phyloP scores from a whole-genome alignment of 1,284 basidiomycete species.

The Melampsora abietis-canadensis region DNA sequence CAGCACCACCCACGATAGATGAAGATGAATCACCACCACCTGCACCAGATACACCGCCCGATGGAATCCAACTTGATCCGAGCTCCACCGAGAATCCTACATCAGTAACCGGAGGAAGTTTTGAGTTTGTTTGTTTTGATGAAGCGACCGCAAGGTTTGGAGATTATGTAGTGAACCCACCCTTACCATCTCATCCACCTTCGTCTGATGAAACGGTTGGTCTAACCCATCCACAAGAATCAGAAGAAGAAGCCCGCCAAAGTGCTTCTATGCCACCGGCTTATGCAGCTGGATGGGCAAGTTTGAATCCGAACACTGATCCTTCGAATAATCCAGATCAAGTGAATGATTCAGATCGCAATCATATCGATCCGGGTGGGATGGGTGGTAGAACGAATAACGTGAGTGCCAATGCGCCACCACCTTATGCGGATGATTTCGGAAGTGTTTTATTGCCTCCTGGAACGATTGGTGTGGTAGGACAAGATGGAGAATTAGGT shows the following conservation, averaged over 20 bases:
- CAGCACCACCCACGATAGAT: constrained; percentile 40
- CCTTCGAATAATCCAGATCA: too few relatives aligned
- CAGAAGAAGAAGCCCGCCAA: background rate
- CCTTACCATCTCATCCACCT: background rate
- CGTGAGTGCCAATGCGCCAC: background rate
- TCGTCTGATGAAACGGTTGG: background rate
- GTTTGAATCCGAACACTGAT: background rate
- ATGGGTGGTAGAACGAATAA: too few relatives aligned
- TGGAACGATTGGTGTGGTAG: background rate
- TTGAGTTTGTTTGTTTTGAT: background rate
- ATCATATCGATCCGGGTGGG: too few relatives aligned
- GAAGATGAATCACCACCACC: constrained; percentile 41
- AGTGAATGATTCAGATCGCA: too few relatives aligned
- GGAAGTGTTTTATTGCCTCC: background rate
- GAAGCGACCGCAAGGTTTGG: too few relatives aligned
- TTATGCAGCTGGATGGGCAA: background rate
- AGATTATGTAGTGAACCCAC: background rate
- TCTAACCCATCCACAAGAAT: background rate
- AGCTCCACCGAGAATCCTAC: background rate
- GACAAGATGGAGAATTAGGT: constrained; percentile 2
- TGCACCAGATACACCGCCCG: constrained; percentile 32
- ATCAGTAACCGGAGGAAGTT: background rate
- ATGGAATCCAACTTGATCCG: constrained; percentile 17
- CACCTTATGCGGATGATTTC: background rate
- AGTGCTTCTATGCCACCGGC: background rate